These are phyloP conservation scores for Trichoderma hamatum DNA, from an alignment of 2,329 filamentous ascomycete genomes.

Conservation along the genomic window DNA sequence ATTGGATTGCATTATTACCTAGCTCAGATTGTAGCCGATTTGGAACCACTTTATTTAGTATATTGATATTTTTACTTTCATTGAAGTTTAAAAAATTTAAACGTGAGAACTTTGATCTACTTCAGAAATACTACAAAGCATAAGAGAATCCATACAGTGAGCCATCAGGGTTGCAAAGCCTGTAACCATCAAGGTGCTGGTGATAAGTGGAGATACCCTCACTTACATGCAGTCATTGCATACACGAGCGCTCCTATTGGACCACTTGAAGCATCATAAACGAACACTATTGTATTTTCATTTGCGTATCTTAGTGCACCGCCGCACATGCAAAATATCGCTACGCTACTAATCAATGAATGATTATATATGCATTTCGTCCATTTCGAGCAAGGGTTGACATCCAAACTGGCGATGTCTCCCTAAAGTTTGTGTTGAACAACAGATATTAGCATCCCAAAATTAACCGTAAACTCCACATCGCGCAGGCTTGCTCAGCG, in stretches of 20 bases:
- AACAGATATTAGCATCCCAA: neutral
- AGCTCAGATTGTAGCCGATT: no score
- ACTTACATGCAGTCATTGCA: neutral
- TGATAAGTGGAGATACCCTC: neutral
- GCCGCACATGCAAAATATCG: neutral
- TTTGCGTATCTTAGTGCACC: neutral
- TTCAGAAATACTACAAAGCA: neutral
- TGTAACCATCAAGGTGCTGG: slow-evolving; percentile 23
- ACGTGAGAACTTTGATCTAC: no score
- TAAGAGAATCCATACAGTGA: neutral
- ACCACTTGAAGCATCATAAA: neutral
- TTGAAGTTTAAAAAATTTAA: no score
- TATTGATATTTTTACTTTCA: no score
- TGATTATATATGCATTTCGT: neutral
- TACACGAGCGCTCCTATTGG: neutral
- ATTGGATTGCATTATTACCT: no score
- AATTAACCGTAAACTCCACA: slow-evolving; percentile 7
- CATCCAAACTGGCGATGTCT: neutral
- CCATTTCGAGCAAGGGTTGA: neutral
- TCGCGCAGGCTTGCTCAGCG: neutral
- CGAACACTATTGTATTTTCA: neutral
- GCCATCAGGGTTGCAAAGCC: slow-evolving; percentile 12
- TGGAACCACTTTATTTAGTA: no score
- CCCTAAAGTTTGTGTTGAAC: neutral
- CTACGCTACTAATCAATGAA: neutral